Base-by-base conservation (phyloP, 371 early-diverging fungal species). In the Fennellomyces sp. region DNA sequence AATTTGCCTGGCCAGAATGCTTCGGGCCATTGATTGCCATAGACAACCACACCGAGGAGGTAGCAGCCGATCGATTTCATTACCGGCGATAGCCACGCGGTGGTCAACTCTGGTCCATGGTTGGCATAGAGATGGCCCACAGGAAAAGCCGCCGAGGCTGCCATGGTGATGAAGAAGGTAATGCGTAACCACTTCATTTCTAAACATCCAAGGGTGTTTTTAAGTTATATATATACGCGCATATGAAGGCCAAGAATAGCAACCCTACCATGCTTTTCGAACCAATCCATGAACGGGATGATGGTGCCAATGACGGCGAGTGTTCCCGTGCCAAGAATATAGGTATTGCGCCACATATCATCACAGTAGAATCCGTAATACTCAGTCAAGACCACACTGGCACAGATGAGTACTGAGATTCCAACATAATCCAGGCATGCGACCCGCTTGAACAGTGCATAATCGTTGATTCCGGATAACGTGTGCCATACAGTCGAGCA, bases 361-460 rank as follows among this genome's bases (percentile, higher is more conserved):
- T 85, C 66, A 75, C 92, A 94, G 61, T 88, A 91, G 60, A 94
- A 92, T 27, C 86, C 81, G 61, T 87, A 87, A 60, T 86, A 87
- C 68, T 87, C 75, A 26, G 80, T 78, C 10, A 87, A 78, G n/a
- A 84, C 66, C 41, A 82, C 80, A 39, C 86, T 86, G 23, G 85
- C 87, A 51, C 87, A 81, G 56, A 91, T 91, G 36, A 92, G 73
- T 1, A 83, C 76, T 38, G 89, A 84, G 61, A 94, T 94, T 41
- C 94, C 94, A 27, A 91, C 86, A 74, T 92, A 94, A 65, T 94
- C 94, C 69, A 90, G 66, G 72, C 88, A 79, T 60, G 87, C 87
- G 64, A 88, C 52, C 50, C 71, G 61, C 50, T 64, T 64, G 61
- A 78, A 70, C 2, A 61, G 61, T 27, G 75, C 68, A 56, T 91